phyloP scores from a whole-genome alignment of 2,329 filamentous ascomycete species.

The Trematosphaeria pertusa region DNA sequence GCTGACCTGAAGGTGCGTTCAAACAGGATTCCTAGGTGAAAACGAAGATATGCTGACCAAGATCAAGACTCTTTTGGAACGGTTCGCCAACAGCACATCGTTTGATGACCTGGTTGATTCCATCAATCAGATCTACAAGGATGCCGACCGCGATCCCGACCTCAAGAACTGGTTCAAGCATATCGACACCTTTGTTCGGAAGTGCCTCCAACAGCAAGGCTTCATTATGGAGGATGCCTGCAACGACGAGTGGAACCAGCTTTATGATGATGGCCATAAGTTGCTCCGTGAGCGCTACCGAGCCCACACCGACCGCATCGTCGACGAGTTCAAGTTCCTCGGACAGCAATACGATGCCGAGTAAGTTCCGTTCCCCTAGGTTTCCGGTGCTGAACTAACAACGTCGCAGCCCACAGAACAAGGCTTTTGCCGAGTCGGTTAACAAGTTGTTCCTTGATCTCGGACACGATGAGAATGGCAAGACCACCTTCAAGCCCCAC shows the following conservation, averaged over 20 bases:
- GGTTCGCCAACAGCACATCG: constrained; percentile 94
- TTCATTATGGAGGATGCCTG: constrained; percentile 86
- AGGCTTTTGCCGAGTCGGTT: constrained; percentile 75
- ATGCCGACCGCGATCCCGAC: constrained; percentile 86
- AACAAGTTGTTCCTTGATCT: constrained; percentile 89
- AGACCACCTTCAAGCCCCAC: constrained; percentile 89
- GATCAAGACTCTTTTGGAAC: constrained; percentile 81
- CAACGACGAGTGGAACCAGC: constrained; percentile 79
- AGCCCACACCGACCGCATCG: constrained; percentile 80
- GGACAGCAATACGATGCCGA: constrained; percentile 89
- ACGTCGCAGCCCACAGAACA: constrained; percentile 69
- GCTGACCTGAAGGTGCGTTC: constrained; percentile 74
- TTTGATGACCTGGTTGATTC: constrained; percentile 84
- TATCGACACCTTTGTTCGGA: constrained; percentile 78
- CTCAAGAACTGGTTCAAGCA: constrained; percentile 88
- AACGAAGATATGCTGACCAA: constrained; percentile 58
- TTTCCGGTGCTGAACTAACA: not conserved
- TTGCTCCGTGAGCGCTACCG: constrained; percentile 90
- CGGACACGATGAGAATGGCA: constrained; percentile 85
- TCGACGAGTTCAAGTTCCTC: constrained; percentile 91
- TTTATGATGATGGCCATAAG: constrained; percentile 86
- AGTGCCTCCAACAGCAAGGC: constrained; percentile 85
- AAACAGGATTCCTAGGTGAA: constrained; percentile 47
- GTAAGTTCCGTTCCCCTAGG: constrained; percentile 6
- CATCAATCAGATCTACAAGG: constrained; percentile 83